Evolutionary conservation across 148 eudicot genomes (phyloP).

Genomic region (Bassia scoparia): DNA sequence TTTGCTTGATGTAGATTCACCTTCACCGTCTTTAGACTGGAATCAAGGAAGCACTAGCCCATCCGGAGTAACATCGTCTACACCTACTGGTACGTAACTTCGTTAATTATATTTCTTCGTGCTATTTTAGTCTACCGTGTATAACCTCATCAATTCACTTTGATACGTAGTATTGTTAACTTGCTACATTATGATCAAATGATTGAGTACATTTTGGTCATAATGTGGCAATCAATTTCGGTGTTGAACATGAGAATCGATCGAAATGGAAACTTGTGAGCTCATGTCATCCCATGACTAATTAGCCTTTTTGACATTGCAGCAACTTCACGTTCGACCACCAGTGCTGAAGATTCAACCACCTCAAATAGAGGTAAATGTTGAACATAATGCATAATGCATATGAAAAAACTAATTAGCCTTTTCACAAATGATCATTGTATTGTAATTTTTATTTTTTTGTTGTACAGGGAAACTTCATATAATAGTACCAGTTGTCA

Average conservation of each 20-base stretch:
- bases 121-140: too few species aligned
- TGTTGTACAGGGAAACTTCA: conserved; percentile 4
- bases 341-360: not conserved
- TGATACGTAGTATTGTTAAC: too few species aligned
- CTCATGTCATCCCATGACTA: not conserved
- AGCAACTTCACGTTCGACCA: not conserved
- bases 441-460: not conserved
- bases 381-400: not conserved
- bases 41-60: not conserved
- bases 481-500: not conserved
- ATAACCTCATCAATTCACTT: too few species aligned
- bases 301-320: not conserved
- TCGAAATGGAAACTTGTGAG: too few species aligned
- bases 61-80: not conserved
- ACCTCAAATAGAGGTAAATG: not conserved
- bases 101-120: too few species aligned
- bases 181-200: too few species aligned
- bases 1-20: not conserved
- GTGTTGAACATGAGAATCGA: too few species aligned
- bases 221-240: too few species aligned
- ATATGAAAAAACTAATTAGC: too few species aligned
- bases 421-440: too few species aligned
- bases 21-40: not conserved
- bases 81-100: not conserved
- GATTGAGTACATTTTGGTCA: too few species aligned